A percentile compares a stretch with the other conserved stretches of the same genome.
Evolutionary conservation across 1,139 yeast genomes (phyloP).

Genomic region (Kurtzmaniella natalensis): DNA sequence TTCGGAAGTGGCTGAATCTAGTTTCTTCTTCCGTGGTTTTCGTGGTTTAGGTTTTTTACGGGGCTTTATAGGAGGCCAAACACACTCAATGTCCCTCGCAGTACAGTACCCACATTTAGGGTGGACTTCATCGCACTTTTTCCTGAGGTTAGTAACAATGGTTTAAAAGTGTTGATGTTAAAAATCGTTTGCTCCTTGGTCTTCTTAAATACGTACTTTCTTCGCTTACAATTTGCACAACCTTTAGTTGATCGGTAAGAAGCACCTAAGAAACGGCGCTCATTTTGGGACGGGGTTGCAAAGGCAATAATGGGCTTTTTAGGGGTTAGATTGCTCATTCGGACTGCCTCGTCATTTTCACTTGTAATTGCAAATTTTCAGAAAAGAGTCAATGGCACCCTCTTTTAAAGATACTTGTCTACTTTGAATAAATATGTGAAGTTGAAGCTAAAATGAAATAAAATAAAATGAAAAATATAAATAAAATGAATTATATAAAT

Average conservation of each 20-base stretch:
- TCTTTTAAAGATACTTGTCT: no score
- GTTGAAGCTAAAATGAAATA: no score
- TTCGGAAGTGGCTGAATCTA: neutral
- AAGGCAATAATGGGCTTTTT: no score
- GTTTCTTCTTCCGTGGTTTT: neutral
- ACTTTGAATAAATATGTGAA: no score
- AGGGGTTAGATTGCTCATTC: no score
- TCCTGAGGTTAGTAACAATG: constrained; percentile 3
- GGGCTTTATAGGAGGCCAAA: constrained; percentile 9
- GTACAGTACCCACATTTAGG: constrained; percentile 22
- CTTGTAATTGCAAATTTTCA: no score
- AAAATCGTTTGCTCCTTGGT: neutral
- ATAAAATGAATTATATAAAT: no score
- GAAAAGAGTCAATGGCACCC: no score
- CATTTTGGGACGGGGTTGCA: no score
- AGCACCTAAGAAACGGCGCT: neutral
- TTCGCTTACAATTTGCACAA: constrained; percentile 1
- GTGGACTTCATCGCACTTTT: constrained; percentile 25
- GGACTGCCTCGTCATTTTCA: no score
- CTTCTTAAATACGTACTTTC: neutral
- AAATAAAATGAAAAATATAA: no score
- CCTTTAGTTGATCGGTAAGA: neutral
- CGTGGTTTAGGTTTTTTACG: neutral
- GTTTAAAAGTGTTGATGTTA: neutral
- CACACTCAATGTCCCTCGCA: constrained; percentile 17